These are phyloP conservation scores for Rhizopus sp. DNA, from an alignment of 371 early-diverging fungal species.

Conservation along the genomic window DNA sequence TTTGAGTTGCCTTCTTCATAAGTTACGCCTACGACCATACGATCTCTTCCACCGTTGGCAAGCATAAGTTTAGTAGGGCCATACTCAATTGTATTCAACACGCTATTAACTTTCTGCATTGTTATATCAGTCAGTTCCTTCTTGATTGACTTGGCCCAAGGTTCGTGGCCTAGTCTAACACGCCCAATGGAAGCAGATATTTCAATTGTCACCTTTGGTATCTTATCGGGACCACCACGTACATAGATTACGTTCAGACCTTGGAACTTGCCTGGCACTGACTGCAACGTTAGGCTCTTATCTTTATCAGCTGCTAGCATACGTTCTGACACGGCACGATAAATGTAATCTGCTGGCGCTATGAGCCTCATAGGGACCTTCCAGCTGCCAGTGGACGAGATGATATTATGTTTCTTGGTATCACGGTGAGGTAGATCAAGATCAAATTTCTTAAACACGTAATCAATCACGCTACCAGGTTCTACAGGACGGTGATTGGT, in stretches of 20 bases:
- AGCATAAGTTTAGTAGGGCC: constrained; percentile 33
- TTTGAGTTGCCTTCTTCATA: constrained; percentile 19
- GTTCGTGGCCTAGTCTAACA: constrained; percentile 12
- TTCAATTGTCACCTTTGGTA: constrained; percentile 23
- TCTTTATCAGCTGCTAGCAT: constrained; percentile 25
- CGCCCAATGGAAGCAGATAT: constrained; percentile 34
- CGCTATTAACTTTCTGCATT: constrained; percentile 39
- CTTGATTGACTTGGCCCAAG: constrained; percentile 9
- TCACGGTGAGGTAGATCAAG: constrained; percentile 50
- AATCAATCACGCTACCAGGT: constrained; percentile 53
- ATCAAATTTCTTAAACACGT: constrained; percentile 53
- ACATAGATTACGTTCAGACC: constrained; percentile 59
- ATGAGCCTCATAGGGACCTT: constrained; percentile 32
- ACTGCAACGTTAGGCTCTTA: constrained; percentile 26
- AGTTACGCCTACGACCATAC: constrained; percentile 25
- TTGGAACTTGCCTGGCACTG: constrained; percentile 53
- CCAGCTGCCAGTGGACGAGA: constrained; percentile 30
- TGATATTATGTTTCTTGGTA: constrained; percentile 34
- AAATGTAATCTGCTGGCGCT: constrained; percentile 39
- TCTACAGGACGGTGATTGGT: constrained; percentile 57
- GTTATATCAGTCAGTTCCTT: constrained; percentile 23
- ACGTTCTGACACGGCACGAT: constrained; percentile 24
- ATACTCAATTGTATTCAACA: constrained; percentile 38
- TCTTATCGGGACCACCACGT: constrained; percentile 45
- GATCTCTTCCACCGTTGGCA: constrained; percentile 48